Evolutionary conservation across 1,139 yeast genomes (phyloP).

Genomic region (Debaryomyces coudertii): DNA sequence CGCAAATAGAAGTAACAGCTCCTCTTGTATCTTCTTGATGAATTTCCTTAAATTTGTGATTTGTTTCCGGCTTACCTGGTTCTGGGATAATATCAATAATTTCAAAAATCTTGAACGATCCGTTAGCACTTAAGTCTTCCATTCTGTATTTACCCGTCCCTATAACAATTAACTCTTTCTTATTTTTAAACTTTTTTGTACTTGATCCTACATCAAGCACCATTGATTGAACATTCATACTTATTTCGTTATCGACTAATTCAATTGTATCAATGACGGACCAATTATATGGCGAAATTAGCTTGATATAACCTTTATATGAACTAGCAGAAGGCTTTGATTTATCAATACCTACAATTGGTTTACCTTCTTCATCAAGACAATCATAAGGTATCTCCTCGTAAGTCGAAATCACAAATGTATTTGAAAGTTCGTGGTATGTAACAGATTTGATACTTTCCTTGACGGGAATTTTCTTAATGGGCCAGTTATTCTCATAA

Average conservation of each 20-base stretch:
- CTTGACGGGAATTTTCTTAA: constrained; percentile 55
- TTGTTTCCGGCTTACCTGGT: constrained; percentile 84
- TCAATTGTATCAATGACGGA: constrained; percentile 70
- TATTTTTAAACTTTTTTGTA: constrained; percentile 55
- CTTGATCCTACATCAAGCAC: constrained; percentile 54
- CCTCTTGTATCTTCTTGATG: constrained; percentile 81
- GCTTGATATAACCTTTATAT: constrained; percentile 61
- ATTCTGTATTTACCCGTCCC: constrained; percentile 81
- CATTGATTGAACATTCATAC: constrained; percentile 60
- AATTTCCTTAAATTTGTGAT: constrained; percentile 75
- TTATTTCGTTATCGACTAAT: constrained; percentile 69
- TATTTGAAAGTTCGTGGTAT: constrained; percentile 70
- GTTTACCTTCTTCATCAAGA: constrained; percentile 74
- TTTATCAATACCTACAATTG: constrained; percentile 61
- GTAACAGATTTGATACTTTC: constrained; percentile 71
- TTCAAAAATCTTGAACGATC: constrained; percentile 75
- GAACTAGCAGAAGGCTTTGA: constrained; percentile 53
- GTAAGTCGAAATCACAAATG: constrained; percentile 68
- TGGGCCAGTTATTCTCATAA: constrained; percentile 68
- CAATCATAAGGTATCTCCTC: constrained; percentile 64
- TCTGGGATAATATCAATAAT: constrained; percentile 87
- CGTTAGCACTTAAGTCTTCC: constrained; percentile 84
- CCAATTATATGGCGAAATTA: constrained; percentile 80
- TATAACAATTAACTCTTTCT: constrained; percentile 70
- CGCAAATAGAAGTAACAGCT: constrained; percentile 78